A percentile compares a stretch with the other conserved stretches of the same genome.
These are phyloP conservation scores for Didymella lethalis DNA, from an alignment of 2,329 filamentous ascomycete genomes.

Conservation along the genomic window DNA sequence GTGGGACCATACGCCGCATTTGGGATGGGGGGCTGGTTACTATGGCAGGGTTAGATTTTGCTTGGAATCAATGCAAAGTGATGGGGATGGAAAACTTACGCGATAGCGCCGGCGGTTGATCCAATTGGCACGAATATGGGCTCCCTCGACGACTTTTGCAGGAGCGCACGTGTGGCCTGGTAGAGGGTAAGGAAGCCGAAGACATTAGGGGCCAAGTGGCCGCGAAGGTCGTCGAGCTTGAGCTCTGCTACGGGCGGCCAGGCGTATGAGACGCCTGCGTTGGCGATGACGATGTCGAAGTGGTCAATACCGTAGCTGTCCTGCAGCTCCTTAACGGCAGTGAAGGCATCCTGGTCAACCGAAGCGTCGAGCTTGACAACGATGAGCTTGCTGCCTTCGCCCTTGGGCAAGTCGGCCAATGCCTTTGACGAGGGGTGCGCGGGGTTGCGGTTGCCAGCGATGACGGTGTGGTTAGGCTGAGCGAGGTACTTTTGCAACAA, in stretches of 20 bases:
- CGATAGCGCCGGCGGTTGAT: constrained; percentile 16
- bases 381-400: constrained; percentile 10
- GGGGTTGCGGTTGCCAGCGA: constrained; percentile 5
- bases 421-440: constrained; percentile 8
- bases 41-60: not conserved
- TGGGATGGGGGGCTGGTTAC: constrained; percentile 5
- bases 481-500: constrained; percentile 10
- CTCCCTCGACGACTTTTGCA: constrained; percentile 18
- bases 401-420: constrained; percentile 1
- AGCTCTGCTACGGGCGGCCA: constrained; percentile 10
- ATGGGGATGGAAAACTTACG: constrained; percentile 4
- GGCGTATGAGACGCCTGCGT: constrained; percentile 5
- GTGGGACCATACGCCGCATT: constrained; percentile 14
- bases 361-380: constrained; percentile 15
- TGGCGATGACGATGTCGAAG: constrained; percentile 6
- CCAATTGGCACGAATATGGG: constrained; percentile 24
- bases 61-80: no score
- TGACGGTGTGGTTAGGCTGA: constrained; percentile 5
- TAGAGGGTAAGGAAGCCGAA: constrained; percentile 24
- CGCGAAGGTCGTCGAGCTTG: constrained; percentile 8
- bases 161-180: constrained; percentile 22
- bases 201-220: constrained; percentile 23
- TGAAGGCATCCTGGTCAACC: constrained; percentile 2
- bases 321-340: not conserved
- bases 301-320: not conserved